Evolutionary conservation across 495 filamentous ascomycete species (phyloP), one percentile per base, ranked within the genome.

Genomic region (Hypomontagnella monticulosa): DNA sequence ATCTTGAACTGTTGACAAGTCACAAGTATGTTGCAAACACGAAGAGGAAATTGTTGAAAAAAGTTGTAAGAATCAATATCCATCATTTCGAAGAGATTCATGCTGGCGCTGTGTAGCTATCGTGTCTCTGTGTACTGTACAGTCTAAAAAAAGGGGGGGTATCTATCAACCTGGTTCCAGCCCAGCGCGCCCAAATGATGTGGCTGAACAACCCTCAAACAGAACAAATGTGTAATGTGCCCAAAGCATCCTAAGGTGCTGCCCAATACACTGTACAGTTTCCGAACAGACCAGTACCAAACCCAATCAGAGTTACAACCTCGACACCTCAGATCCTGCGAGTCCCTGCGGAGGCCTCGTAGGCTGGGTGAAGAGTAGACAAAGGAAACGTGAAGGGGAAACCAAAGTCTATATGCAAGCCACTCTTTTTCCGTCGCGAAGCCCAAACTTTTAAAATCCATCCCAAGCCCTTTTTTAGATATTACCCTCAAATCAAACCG

Each of bases 81-180:
- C 70, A 71, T 74, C 69, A 66, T 70, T 69, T 67, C 66, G 58
- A 73, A 70, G 14, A 67, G 61, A 69, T 63, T 71, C 63, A 66
- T 67, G 54, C 64, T 52, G 63, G 73, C 65, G 76, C 76, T 75
- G 76, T 75, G 78, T 71, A 78, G 78, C 78, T 71, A 75, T 75
- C 71, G 60, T 76, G 67, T 74, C 67, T 78, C 73, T 79, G 70
- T 69, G 57, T 79, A 77, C 57, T 78, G 69, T 81, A 80, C 78
- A 78, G 75, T 77, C 76, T 78, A 79, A 80, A 73, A 80, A 73
- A 58, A 60, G 68, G 67, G 71, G 23, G 70, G 77, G 77, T 79
- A 78, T 81, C 75, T 78, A 78, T 75, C 66, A 67, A 77, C 71
- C 74, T 76, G 78, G 78, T 74, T 69, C 79, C 79, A 80, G 79